Base-by-base conservation (phyloP, 1,284 basidiomycete species). In the Marasmius fiardii region DNA sequence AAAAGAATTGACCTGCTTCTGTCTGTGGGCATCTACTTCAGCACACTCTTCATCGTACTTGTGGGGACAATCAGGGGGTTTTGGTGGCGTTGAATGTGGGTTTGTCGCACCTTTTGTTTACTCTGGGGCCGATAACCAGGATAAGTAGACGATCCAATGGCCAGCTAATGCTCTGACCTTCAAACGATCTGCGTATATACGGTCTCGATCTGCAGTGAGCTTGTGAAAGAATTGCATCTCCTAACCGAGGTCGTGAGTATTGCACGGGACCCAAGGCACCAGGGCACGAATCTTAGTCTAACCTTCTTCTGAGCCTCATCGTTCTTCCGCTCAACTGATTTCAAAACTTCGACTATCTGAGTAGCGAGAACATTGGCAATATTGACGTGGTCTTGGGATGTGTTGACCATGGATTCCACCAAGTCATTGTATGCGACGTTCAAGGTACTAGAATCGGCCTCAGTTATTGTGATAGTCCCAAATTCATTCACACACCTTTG, bases 11-110 rank as follows among this genome's bases (percentile, higher is more conserved):
- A 84, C 90, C 80, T 92, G 89, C 69, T 91, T 92, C 73, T 88
- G 85, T 44, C 87, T 83, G 62, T 82, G 80, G 21, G 76, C 70
- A 64, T 88, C 88, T 14, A 89, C 80, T 65, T 90, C 88, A 18
- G 66, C 64, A 65, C 90, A 92, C 62, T 89, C 84, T 39, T 85
- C 85, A 60, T 92, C 87, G 64, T 92, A 92, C 88, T 92, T 58
- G 45, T 35, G 44, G 43, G 45, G 57, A 61, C 34, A 55, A 31
- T n/a, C 49, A 53, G 60, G 51, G 37, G 6, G 7, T 55, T 23
- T 50, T 33, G 18, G 39, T 37, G 43, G 58, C 43, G 53, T n/a
- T 24, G 43, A 41, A 35, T 49, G 54, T 28, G 54, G 11, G 43
- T 61, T 23, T 31, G 28, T 31, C 28, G 28, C 58, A 80, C 89